A percentile compares a stretch with the other conserved stretches of the same genome.
Conservation (phyloP, 2,329 filamentous ascomycete genomes). For the Claviceps monticola region DNA sequence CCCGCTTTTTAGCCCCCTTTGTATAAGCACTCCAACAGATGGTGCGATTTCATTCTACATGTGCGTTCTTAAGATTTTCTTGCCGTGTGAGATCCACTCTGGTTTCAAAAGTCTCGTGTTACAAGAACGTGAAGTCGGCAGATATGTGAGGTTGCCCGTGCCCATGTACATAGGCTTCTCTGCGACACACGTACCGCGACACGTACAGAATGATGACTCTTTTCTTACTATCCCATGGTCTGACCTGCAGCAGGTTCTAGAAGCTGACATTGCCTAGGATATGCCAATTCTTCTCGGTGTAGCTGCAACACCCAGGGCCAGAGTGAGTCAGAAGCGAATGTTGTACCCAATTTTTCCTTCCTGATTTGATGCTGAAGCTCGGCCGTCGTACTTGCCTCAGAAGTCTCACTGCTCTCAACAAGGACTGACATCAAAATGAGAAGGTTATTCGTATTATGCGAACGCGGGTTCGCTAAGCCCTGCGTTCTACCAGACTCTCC, state of each 20-base stretch:
- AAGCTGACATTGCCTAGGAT: slow-evolving; percentile 23
- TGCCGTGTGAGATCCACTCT: not conserved
- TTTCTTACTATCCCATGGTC: too few species aligned
- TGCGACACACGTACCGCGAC: not conserved
- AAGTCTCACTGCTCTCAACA: slow-evolving; percentile 7
- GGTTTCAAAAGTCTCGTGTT: not conserved
- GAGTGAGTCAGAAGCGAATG: slow-evolving; percentile 35
- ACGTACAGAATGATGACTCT: not conserved
- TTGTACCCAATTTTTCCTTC: not conserved
- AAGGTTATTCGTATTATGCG: slow-evolving; percentile 64
- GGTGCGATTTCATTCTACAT: not conserved
- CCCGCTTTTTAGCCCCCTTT: not conserved
- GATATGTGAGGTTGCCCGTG: not conserved
- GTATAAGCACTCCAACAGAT: not conserved
- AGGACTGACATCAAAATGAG: slow-evolving; percentile 13
- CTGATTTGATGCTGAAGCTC: not conserved
- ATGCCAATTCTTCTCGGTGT: slow-evolving; percentile 36
- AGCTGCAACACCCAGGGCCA: slow-evolving; percentile 35
- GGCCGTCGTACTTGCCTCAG: not conserved
- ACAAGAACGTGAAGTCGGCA: not conserved
- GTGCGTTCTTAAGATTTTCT: not conserved
- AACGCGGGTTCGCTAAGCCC: slow-evolving; percentile 46
- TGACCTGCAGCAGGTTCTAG: slow-evolving; percentile 5
- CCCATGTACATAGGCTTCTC: not conserved
- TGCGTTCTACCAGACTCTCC: slow-evolving; percentile 54